These are phyloP conservation scores for Quercus wislizeni DNA, from an alignment of 306 rosid genomes.

Conservation along the genomic window DNA sequence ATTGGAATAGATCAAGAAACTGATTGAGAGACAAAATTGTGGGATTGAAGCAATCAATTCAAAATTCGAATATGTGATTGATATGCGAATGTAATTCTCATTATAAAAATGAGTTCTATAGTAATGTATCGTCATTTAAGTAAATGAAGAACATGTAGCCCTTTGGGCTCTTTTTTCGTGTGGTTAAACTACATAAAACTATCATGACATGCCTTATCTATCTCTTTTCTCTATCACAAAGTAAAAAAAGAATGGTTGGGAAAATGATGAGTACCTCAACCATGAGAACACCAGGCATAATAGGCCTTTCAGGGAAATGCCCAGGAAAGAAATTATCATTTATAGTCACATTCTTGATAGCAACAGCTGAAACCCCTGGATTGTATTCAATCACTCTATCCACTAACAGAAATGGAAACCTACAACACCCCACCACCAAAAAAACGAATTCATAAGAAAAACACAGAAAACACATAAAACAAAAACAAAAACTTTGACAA, in stretches of 20 bases:
- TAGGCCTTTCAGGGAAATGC: constrained; percentile 93
- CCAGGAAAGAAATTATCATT: constrained; percentile 97
- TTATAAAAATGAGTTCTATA: no score
- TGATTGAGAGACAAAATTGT: no score
- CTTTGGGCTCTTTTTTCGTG: no score
- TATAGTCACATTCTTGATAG: constrained; percentile 65
- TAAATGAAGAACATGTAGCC: no score
- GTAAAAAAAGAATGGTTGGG: not conserved
- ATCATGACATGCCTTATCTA: no score
- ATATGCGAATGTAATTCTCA: no score
- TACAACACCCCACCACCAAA: constrained; percentile 18
- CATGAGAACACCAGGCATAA: constrained; percentile 97
- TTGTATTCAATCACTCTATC: constrained; percentile 80
- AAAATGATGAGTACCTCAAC: constrained; percentile 59
- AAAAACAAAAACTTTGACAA: not conserved
- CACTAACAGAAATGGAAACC: constrained; percentile 94
- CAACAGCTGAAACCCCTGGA: constrained; percentile 59
- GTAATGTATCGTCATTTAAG: no score
- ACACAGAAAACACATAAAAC: not conserved
- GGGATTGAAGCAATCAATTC: no score
- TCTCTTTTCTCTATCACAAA: not conserved
- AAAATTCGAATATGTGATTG: no score
- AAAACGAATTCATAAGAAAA: not conserved
- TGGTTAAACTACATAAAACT: no score
- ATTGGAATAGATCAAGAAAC: no score